Evolutionary conservation across 139 green algal genomes (phyloP).

Genomic region (Trebouxia sp.): DNA sequence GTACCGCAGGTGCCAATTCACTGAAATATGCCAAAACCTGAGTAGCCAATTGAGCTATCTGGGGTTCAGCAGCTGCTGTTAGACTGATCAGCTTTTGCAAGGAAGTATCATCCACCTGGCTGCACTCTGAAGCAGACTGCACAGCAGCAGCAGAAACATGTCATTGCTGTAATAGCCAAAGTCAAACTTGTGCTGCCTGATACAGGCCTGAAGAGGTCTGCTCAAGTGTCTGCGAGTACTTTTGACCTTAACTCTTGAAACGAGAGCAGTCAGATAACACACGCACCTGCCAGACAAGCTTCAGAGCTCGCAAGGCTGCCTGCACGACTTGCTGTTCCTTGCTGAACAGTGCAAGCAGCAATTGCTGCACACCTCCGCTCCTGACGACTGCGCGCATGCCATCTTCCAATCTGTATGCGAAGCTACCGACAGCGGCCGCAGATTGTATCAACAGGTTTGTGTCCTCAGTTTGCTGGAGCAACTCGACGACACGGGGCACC

Average conservation of each 20-base stretch:
- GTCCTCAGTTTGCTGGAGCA: conserved; percentile 38
- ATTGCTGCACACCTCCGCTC: conserved; percentile 58
- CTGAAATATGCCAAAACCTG: conserved; percentile 2
- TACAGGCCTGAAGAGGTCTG: too few species aligned
- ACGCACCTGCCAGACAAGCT: conserved; percentile 59
- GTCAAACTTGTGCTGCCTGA: too few species aligned
- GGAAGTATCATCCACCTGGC: conserved; percentile 36
- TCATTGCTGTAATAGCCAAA: too few species aligned
- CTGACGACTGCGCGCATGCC: conserved; percentile 56
- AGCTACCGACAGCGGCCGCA: conserved; percentile 47
- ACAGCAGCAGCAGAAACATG: too few species aligned
- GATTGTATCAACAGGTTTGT: conserved; percentile 32
- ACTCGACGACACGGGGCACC: conserved; percentile 55
- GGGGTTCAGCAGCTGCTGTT: conserved; percentile 31
- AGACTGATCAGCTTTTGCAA: conserved; percentile 56
- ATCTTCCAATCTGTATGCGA: conserved; percentile 57
- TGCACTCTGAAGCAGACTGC: too few species aligned
- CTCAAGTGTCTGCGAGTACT: too few species aligned
- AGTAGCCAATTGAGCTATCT: conserved; percentile 29
- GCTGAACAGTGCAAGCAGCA: conserved; percentile 56
- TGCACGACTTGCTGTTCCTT: conserved; percentile 57
- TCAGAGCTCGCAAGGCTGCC: conserved; percentile 60
- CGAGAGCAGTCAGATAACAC: background rate
- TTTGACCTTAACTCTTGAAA: too few species aligned
- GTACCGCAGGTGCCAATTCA: background rate